phyloP scores from a whole-genome alignment of 805 yeast species.

The Candida coleopterorum region DNA sequence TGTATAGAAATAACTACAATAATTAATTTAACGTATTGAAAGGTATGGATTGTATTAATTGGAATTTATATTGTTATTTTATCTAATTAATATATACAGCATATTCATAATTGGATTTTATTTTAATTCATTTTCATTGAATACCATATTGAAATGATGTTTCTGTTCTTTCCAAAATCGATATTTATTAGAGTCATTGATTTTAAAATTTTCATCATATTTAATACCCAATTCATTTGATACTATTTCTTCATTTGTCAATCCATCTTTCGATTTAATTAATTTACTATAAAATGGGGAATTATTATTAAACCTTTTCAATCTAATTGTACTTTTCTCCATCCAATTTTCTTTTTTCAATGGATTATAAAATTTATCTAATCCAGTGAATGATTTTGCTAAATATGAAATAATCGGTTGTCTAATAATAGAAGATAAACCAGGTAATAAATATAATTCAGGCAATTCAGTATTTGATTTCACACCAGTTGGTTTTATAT shows the following conservation, averaged over 20 bases:
- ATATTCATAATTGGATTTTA: no score
- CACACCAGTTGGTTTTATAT: slow-evolving; percentile 56
- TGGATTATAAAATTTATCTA: slow-evolving; percentile 20
- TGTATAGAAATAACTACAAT: no score
- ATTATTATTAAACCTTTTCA: slow-evolving; percentile 13
- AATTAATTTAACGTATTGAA: no score
- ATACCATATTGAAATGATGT: no score
- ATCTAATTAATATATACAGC: no score
- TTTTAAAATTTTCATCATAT: background rate
- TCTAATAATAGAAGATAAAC: slow-evolving; percentile 49
- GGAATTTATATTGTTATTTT: no score
- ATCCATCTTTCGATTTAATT: slow-evolving; percentile 10
- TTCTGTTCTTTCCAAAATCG: background rate
- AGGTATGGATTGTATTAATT: no score
- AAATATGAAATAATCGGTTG: slow-evolving; percentile 45
- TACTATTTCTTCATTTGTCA: background rate
- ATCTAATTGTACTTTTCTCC: slow-evolving; percentile 15
- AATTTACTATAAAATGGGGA: slow-evolving; percentile 15
- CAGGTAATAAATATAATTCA: slow-evolving; percentile 49
- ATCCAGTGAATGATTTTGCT: slow-evolving; percentile 31
- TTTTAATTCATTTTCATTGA: background rate
- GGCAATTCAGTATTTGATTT: slow-evolving; percentile 22
- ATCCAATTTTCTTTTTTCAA: slow-evolving; percentile 16
- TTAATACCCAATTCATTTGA: background rate
- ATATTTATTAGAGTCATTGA: background rate